Evolutionary conservation across 2,329 filamentous ascomycete genomes (phyloP), one percentile per base, ranked within the genome.

Genomic region (Talaromyces sp.): DNA sequence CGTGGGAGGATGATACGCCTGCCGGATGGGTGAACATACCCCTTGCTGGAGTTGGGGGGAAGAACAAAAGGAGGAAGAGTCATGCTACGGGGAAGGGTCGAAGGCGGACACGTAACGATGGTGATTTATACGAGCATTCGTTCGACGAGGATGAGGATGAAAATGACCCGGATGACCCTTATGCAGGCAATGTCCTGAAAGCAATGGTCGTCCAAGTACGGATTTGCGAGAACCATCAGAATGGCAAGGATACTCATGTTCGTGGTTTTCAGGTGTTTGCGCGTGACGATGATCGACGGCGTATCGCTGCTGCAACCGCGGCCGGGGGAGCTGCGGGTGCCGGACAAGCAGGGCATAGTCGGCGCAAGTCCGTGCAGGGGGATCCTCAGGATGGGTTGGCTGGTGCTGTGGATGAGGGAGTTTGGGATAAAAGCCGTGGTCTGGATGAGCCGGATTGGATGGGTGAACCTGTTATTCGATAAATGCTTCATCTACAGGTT

Each of bases 161-260:
- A 28, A 65, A 70, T 7, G 67, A 71, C 35, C 61, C 66, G 2
- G 68, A 73, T 28, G 75, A 77, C 58, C 69, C 70, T 54, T 82
- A 81, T 55, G 87, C 86, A 70, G 89, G 84, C 44, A 89, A 88
- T 69, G 90, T 93, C 1, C 84, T 98, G 18, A 87, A 93, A 64
- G 92, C 91, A 16, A 96, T 93, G 79, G 86, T 98, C 33, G 83
- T 99, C 31, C 93, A 98, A 75, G 88, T 98, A 71, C 88, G 90
- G 68, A 88, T 99, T 56, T 84, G 93, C 58, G 95, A 98, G 79
- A 99, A 99, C 72, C 95, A 99, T 75, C 95, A 99, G 78, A 99
- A 99, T 75, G 95, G 95, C 67, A 99, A 99, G 75, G 95, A 99
- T 74, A 99, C 95, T n/a, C 95, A 99, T 80, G 84, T 99, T 25